Evolutionary conservation across 2,329 filamentous ascomycete genomes (phyloP).

Genomic region (Epicoccum nigrum): DNA sequence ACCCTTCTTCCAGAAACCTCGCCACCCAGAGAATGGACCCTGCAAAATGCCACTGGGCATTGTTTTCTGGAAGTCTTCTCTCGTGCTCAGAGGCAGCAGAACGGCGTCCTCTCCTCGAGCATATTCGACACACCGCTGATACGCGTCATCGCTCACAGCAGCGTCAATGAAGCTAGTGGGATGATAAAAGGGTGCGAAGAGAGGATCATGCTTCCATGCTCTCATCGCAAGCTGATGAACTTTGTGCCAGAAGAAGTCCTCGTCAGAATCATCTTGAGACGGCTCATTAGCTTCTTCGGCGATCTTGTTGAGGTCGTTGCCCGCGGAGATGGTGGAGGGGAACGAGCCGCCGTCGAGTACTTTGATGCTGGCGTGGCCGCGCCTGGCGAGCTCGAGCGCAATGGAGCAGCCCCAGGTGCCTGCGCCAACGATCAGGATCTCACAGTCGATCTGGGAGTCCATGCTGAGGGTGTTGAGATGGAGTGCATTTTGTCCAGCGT

Average conservation of each 20-base stretch:
- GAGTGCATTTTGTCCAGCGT: not conserved
- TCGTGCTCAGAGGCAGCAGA: constrained; percentile 47
- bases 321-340: constrained; percentile 54
- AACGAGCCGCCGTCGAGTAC: constrained; percentile 54
- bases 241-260: constrained; percentile 44
- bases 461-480: not conserved
- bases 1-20: constrained; percentile 54
- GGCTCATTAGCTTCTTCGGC: constrained; percentile 44
- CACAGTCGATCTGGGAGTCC: constrained; percentile 6
- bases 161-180: constrained; percentile 56
- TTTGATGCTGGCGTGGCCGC: constrained; percentile 54
- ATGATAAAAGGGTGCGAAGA: constrained; percentile 55
- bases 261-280: constrained; percentile 34
- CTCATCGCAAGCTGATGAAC: constrained; percentile 46
- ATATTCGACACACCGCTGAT: constrained; percentile 47
- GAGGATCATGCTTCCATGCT: constrained; percentile 53
- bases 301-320: constrained; percentile 59
- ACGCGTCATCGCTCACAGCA: constrained; percentile 50
- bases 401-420: constrained; percentile 60
- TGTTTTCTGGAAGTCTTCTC: constrained; percentile 55
- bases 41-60: constrained; percentile 61
- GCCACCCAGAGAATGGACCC: constrained; percentile 58
- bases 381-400: constrained; percentile 55
- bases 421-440: constrained; percentile 54
- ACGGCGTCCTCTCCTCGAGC: constrained; percentile 41